These are phyloP conservation scores for Torulaspora quercuum DNA, from an alignment of 805 yeast species.

Conservation along the genomic window DNA sequence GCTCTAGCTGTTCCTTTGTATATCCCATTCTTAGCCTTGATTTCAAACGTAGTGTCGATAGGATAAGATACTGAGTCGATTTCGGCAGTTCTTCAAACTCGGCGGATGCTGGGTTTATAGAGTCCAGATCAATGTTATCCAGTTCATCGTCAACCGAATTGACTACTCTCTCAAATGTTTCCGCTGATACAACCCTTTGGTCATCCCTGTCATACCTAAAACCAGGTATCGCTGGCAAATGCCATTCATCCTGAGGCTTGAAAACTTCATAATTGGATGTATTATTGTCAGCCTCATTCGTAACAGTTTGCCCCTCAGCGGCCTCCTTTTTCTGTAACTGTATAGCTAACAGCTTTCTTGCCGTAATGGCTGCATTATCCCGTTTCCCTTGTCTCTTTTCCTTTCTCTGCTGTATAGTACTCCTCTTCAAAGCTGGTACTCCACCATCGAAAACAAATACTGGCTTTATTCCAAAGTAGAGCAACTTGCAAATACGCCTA, in stretches of 20 bases:
- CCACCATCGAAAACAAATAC: conserved; percentile 96
- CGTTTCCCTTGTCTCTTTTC: conserved; percentile 71
- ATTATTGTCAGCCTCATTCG: conserved; percentile 22
- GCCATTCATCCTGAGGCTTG: conserved; percentile 71
- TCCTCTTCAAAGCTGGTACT: conserved; percentile 77
- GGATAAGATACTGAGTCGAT: conserved; percentile 80
- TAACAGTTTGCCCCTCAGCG: conserved; percentile 7
- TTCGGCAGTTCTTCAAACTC: conserved; percentile 76
- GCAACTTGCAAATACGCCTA: conserved; percentile 82
- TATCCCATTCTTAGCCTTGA: conserved; percentile 95
- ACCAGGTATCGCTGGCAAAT: conserved; percentile 66
- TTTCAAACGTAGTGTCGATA: conserved; percentile 75
- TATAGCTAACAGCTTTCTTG: conserved; percentile 72
- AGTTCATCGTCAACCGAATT: conserved; percentile 56
- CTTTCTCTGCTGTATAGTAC: conserved; percentile 69
- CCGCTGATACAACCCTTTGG: conserved; percentile 67
- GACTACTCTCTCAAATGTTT: conserved; percentile 62
- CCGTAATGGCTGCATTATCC: conserved; percentile 68
- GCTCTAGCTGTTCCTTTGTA: conserved; percentile 79
- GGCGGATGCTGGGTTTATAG: conserved; percentile 77
- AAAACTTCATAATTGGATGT: conserved; percentile 36
- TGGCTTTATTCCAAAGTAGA: conserved; percentile 83
- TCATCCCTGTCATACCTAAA: conserved; percentile 56
- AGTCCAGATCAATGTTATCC: conserved; percentile 64
- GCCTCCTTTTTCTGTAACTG: conserved; percentile 55